A percentile compares a stretch with the other conserved stretches of the same genome.
Evolutionary conservation across 371 early-diverging fungal genomes (phyloP).

Genomic region (Syncephalis plumigaleata): DNA sequence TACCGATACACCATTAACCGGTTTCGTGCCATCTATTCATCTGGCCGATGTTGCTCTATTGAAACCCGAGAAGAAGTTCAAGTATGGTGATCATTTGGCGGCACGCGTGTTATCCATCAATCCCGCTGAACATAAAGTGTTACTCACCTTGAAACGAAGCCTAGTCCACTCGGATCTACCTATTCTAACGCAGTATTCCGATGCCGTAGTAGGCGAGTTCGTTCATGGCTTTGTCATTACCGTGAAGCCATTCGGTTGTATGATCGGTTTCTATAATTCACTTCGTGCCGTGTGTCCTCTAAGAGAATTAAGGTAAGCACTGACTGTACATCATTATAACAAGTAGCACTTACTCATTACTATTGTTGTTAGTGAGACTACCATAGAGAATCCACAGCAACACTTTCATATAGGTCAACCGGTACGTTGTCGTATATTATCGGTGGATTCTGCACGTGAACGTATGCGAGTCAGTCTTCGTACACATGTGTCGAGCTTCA

Average conservation of each 20-base stretch:
- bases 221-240: slow-evolving; percentile 44
- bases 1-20: slow-evolving; percentile 36
- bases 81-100: slow-evolving; percentile 39
- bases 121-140: slow-evolving; percentile 24
- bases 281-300: slow-evolving; percentile 47
- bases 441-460: slow-evolving; percentile 26
- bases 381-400: slow-evolving; percentile 18
- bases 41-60: slow-evolving; percentile 55
- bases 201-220: slow-evolving; percentile 30
- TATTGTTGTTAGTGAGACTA: slow-evolving; percentile 20
- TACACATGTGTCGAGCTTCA: slow-evolving; percentile 1
- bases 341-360: too few relatives aligned
- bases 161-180: slow-evolving; percentile 56
- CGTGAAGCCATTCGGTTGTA: slow-evolving; percentile 42
- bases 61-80: slow-evolving; percentile 63
- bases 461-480: slow-evolving; percentile 29
- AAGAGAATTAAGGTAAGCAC: slow-evolving; percentile 22
- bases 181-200: slow-evolving; percentile 32
- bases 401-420: slow-evolving; percentile 54
- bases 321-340: too few relatives aligned
- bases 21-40: slow-evolving; percentile 50
- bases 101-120: slow-evolving; percentile 54
- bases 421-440: slow-evolving; percentile 55
- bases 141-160: slow-evolving; percentile 60
- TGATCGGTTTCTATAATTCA: slow-evolving; percentile 62